Conservation (phyloP, 2,329 filamentous ascomycete genomes). For the Fusarium mexicanum region DNA sequence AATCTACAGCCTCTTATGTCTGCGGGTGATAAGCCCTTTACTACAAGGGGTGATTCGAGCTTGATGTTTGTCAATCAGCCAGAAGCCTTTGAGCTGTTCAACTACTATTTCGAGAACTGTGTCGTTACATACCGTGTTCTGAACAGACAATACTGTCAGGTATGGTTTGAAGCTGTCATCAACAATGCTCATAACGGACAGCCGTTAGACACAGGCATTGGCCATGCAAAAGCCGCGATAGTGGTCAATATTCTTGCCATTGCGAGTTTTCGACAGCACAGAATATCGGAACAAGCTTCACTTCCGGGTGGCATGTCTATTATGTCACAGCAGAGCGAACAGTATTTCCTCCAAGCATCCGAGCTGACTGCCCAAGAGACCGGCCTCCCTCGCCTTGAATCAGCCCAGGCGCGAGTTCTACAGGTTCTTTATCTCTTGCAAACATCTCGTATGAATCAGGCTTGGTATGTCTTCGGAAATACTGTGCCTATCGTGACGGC, state of each 20-base stretch:
- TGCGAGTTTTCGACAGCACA: slow-evolving; percentile 44
- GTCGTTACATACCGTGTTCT: slow-evolving; percentile 69
- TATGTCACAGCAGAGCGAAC: slow-evolving; percentile 42
- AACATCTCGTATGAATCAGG: slow-evolving; percentile 68
- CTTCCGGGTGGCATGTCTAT: not conserved
- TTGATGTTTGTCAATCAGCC: slow-evolving; percentile 52
- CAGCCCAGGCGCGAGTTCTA: slow-evolving; percentile 65
- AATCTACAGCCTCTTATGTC: slow-evolving; percentile 54
- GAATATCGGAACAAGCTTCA: slow-evolving; percentile 3
- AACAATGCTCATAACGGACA: slow-evolving; percentile 49
- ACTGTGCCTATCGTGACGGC: slow-evolving; percentile 62
- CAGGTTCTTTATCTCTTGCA: slow-evolving; percentile 68
- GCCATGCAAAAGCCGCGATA: slow-evolving; percentile 57
- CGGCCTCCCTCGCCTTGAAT: slow-evolving; percentile 63
- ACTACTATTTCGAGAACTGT: slow-evolving; percentile 68
- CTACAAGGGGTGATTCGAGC: slow-evolving; percentile 42
- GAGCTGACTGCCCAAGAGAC: slow-evolving; percentile 58
- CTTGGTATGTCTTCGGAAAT: slow-evolving; percentile 69
- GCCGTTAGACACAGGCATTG: slow-evolving; percentile 52
- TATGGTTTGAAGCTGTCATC: slow-evolving; percentile 57
- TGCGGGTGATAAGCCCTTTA: slow-evolving; percentile 61
- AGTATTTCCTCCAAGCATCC: slow-evolving; percentile 53
- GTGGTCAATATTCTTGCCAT: slow-evolving; percentile 60
- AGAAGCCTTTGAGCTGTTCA: slow-evolving; percentile 51
- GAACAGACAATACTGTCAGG: slow-evolving; percentile 62